phyloP scores from a whole-genome alignment of 2,329 filamentous ascomycete species.

The Aaosphaeria pasadenensis region DNA sequence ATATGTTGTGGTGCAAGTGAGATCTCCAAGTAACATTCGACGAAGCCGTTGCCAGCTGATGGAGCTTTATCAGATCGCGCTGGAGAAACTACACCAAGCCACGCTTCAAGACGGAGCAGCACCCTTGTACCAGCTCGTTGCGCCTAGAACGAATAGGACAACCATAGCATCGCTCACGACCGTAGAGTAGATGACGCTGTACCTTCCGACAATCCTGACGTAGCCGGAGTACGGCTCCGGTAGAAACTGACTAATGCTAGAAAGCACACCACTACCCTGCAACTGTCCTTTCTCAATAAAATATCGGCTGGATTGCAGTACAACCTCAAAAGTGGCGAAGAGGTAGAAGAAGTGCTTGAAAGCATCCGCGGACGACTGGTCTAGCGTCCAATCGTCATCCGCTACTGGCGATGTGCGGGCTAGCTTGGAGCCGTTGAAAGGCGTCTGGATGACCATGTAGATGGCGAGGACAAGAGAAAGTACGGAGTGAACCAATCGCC shows the following conservation, averaged over 20 bases:
- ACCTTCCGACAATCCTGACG: conserved; percentile 60
- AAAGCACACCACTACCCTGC: conserved; percentile 61
- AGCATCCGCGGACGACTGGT: conserved; percentile 36
- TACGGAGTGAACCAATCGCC: conserved; percentile 71
- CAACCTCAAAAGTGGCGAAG: conserved; percentile 74
- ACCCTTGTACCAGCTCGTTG: conserved; percentile 50
- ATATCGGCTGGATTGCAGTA: conserved; percentile 69
- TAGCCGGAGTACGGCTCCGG: conserved; percentile 64
- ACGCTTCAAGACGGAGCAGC: conserved; percentile 11
- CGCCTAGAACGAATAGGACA: conserved; percentile 71
- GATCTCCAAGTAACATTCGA: no score
- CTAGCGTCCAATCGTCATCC: conserved; percentile 28
- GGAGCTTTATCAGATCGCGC: no score
- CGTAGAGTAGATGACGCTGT: conserved; percentile 68
- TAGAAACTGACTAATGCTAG: conserved; percentile 62
- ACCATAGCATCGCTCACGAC: conserved; percentile 72
- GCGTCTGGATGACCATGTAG: conserved; percentile 66
- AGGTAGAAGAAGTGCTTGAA: conserved; percentile 68
- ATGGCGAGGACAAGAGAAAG: conserved; percentile 68
- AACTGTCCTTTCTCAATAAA: conserved; percentile 63
- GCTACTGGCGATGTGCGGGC: conserved; percentile 44
- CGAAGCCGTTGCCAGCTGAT: no score
- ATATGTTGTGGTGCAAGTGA: no score
- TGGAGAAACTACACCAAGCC: no score
- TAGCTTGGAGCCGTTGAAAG: conserved; percentile 64